Conservation (phyloP, 805 yeast species). For the Ogataea paraovalis region DNA sequence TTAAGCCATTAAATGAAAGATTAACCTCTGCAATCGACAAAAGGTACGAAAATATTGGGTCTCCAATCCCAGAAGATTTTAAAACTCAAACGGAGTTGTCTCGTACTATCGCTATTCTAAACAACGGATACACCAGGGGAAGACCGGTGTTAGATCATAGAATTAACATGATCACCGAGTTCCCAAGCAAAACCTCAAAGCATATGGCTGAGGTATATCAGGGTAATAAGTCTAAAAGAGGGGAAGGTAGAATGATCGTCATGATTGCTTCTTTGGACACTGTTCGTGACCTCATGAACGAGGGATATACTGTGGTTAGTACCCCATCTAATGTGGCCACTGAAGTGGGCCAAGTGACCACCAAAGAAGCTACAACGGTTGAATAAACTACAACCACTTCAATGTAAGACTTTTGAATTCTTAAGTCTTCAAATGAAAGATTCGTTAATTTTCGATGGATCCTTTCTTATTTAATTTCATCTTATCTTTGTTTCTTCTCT, state of each 20-base stretch:
- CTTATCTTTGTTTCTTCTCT: no score
- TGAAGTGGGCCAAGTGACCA: no score
- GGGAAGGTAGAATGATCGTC: constrained; percentile 30
- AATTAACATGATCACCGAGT: constrained; percentile 24
- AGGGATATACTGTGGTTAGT: constrained; percentile 17
- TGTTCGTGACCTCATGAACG: constrained; percentile 19
- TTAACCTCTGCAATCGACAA: constrained; percentile 41
- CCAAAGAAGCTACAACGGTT: no score
- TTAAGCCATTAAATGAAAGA: constrained; percentile 56
- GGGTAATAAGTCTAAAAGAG: constrained; percentile 37
- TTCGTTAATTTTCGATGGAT: no score
- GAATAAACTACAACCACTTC: no score
- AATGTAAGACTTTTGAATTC: no score
- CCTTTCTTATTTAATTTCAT: no score
- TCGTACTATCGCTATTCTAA: constrained; percentile 42
- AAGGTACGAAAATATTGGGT: constrained; percentile 10
- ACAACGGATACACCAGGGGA: constrained; percentile 37
- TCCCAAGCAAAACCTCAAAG: constrained; percentile 33
- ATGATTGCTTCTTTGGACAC: constrained; percentile 32
- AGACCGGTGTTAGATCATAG: constrained; percentile 32
- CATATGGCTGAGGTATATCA: constrained; percentile 39
- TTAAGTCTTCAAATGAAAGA: no score
- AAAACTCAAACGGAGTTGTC: constrained; percentile 53
- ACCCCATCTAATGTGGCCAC: constrained; percentile 2
- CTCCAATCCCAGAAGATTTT: constrained; percentile 42